phyloP scores from a whole-genome alignment of 75 land plant genomes.

The Pseudotsuga menziesii region DNA sequence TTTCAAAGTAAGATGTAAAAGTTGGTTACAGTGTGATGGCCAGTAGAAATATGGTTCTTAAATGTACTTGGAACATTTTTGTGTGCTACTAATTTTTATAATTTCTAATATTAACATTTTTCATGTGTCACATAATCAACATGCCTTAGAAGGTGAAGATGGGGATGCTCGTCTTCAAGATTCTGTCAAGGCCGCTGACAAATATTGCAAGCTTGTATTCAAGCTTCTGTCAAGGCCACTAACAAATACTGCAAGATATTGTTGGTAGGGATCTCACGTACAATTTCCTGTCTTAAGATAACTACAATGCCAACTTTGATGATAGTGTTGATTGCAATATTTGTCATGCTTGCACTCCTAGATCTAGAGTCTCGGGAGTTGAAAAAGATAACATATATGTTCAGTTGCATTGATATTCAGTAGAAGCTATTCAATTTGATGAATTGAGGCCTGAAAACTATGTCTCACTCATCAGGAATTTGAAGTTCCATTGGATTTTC shows the following conservation, averaged over 20 bases:
- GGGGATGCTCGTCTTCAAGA: constrained; percentile 27
- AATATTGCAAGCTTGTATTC: no score
- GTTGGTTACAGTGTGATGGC: no score
- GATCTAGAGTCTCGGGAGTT: constrained; percentile 34
- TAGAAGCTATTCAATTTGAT: neutral
- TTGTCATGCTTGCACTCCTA: constrained; percentile 24
- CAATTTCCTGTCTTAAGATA: constrained; percentile 47
- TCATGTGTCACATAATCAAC: constrained; percentile 46
- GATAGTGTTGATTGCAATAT: constrained; percentile 29
- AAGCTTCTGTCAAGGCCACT: no score
- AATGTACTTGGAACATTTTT: no score
- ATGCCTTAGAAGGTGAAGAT: constrained; percentile 32
- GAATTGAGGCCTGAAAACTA: neutral
- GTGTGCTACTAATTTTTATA: no score
- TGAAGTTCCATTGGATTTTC: constrained; percentile 1
- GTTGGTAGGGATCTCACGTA: constrained; percentile 33
- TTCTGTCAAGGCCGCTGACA: constrained; percentile 48
- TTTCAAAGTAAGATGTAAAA: no score
- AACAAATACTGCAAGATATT: no score
- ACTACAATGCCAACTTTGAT: constrained; percentile 15
- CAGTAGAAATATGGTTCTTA: no score
- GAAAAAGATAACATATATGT: constrained; percentile 12
- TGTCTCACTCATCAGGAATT: neutral
- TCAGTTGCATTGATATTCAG: neutral
- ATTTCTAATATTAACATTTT: no score